Evolutionary conservation across 2,329 filamentous ascomycete genomes (phyloP).

Genomic region (Fusarium beomiforme): DNA sequence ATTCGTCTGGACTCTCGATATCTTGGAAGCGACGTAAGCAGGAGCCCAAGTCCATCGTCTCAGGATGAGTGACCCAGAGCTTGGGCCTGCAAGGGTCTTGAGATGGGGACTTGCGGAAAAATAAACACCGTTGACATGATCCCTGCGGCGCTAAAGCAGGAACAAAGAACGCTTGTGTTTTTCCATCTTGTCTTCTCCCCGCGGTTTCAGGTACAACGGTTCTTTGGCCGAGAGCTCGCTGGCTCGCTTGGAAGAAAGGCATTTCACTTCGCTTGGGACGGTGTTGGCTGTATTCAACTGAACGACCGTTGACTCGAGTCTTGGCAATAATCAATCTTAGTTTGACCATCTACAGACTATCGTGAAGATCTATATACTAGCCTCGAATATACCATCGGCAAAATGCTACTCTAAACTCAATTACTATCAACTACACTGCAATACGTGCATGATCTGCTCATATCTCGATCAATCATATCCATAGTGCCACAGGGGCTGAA

Average conservation of each 20-base stretch:
- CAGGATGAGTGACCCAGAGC: constrained; percentile 6
- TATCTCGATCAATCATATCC: constrained; percentile 2
- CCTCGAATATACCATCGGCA: background rate
- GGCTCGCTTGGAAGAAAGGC: background rate
- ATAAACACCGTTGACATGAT: constrained; percentile 4
- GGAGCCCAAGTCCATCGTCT: background rate
- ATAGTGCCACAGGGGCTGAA: constrained; percentile 23
- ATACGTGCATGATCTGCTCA: constrained; percentile 23
- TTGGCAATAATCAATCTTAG: background rate
- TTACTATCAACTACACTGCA: background rate
- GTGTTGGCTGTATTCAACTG: background rate
- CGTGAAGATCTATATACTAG: background rate
- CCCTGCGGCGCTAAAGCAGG: constrained; percentile 36
- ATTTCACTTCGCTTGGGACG: constrained; percentile 7
- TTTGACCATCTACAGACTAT: background rate
- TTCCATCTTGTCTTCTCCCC: constrained; percentile 11
- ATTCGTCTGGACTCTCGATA: background rate
- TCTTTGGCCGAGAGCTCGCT: constrained; percentile 12
- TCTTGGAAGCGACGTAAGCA: background rate
- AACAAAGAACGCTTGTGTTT: constrained; percentile 22
- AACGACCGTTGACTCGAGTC: background rate
- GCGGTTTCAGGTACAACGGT: constrained; percentile 40
- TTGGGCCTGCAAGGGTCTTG: background rate
- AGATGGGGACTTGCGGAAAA: constrained; percentile 25
- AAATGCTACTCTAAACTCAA: background rate